Percentiles rank a stretch among this genome's conserved stretches.
These are phyloP conservation scores for Carex sylvatica DNA, from an alignment of 202 grass and related monocot species.

Conservation along the genomic window DNA sequence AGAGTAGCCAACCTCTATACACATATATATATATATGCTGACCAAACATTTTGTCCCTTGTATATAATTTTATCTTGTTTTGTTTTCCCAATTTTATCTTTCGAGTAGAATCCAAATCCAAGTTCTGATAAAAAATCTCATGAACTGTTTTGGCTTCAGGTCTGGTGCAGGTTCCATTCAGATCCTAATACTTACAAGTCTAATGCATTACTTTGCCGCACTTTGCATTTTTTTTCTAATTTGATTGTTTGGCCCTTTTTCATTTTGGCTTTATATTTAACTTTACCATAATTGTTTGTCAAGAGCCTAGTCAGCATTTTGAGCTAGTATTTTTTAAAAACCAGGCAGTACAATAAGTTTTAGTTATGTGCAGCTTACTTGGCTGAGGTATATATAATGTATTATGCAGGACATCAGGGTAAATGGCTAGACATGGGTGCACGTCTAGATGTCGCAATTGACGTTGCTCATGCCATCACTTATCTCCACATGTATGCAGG, in stretches of 20 bases:
- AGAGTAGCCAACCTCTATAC: no score
- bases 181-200: neutral
- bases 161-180: neutral
- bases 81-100: neutral
- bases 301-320: neutral
- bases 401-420: slow-evolving; percentile 39
- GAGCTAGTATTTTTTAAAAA: neutral
- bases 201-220: neutral
- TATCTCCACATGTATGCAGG: slow-evolving; percentile 89
- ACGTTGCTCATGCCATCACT: slow-evolving; percentile 81
- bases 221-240: neutral
- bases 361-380: neutral
- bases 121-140: neutral
- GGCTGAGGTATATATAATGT: neutral
- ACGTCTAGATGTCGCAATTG: slow-evolving; percentile 72
- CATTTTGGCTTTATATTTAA: neutral
- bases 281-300: neutral
- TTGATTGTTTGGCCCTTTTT: neutral
- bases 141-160: neutral
- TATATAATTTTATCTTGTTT: neutral
- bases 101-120: neutral
- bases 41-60: neutral
- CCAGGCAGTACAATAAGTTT: neutral
- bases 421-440: slow-evolving; percentile 45
- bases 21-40: neutral